A percentile compares a stretch with the other conserved stretches of the same genome.
Evolutionary conservation across 2,329 filamentous ascomycete genomes (phyloP).

Genomic region (Endoconidiophora laricicola): DNA sequence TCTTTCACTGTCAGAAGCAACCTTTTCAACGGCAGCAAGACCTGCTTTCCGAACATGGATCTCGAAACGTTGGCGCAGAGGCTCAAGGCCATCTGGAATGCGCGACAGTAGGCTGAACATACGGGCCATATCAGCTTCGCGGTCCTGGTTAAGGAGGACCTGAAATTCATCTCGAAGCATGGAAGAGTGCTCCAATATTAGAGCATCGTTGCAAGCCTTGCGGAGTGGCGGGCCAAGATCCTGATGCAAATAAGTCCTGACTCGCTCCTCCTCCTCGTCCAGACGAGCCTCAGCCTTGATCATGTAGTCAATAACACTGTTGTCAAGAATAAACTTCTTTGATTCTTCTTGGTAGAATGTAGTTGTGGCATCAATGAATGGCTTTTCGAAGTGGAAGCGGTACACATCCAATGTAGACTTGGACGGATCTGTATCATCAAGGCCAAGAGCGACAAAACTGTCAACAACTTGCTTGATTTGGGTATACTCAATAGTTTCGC

Average conservation of each 20-base stretch:
- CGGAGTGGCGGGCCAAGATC: constrained; percentile 77
- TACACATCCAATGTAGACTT: constrained; percentile 96
- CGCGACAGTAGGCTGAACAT: constrained; percentile 89
- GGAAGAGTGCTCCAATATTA: constrained; percentile 74
- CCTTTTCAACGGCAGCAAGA: constrained; percentile 74
- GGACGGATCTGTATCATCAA: constrained; percentile 82
- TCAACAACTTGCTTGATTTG: constrained; percentile 97
- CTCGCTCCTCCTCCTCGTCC: constrained; percentile 85
- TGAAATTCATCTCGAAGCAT: constrained; percentile 95
- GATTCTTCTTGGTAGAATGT: constrained; percentile 85
- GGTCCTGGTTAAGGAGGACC: constrained; percentile 78
- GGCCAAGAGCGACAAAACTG: constrained; percentile 84
- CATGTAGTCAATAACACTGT: constrained; percentile 98
- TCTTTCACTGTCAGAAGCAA: constrained; percentile 72
- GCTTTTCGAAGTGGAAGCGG: constrained; percentile 76
- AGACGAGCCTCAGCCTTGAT: constrained; percentile 90
- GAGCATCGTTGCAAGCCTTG: constrained; percentile 70
- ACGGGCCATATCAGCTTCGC: constrained; percentile 83
- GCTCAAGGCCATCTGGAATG: constrained; percentile 82
- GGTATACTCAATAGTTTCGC: constrained; percentile 90
- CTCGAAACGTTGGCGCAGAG: constrained; percentile 74
- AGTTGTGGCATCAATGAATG: constrained; percentile 73
- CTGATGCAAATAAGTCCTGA: constrained; percentile 75
- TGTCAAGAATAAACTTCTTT: constrained; percentile 85
- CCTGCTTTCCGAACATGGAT: constrained; percentile 84